phyloP scores from a whole-genome alignment of 2,329 filamentous ascomycete species.

The Neofusicoccum cordaticola region DNA sequence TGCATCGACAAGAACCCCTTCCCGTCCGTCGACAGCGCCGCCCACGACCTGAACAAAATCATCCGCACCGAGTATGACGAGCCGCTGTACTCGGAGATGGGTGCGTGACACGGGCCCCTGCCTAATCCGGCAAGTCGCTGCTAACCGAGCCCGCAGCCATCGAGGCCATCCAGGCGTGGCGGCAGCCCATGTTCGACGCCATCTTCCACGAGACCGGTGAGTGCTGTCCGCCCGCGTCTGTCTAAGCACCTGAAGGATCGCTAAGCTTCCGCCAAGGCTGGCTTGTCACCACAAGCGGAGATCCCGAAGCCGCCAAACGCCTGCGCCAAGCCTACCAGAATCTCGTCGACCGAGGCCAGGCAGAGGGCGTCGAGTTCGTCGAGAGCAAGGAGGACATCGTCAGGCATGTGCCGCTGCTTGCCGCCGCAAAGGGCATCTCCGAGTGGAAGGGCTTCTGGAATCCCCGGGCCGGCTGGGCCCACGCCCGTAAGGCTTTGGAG shows the following conservation, averaged over 20 bases:
- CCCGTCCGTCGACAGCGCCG: slow-evolving; percentile 16
- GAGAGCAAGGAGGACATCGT: slow-evolving; percentile 17
- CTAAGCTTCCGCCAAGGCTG: slow-evolving; percentile 15
- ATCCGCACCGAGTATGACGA: slow-evolving; percentile 23
- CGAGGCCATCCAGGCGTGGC: slow-evolving; percentile 21
- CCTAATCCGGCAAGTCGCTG: neutral
- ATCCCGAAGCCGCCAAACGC: slow-evolving; percentile 18
- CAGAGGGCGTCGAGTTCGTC: slow-evolving; percentile 18
- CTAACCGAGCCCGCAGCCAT: slow-evolving; percentile 10
- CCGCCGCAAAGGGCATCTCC: slow-evolving; percentile 11
- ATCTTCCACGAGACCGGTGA: slow-evolving; percentile 19
- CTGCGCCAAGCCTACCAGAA: slow-evolving; percentile 20
- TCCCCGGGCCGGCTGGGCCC: slow-evolving; percentile 24
- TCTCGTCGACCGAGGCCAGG: slow-evolving; percentile 11
- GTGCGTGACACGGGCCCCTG: neutral
- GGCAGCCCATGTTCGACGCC: slow-evolving; percentile 17
- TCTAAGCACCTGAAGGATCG: neutral
- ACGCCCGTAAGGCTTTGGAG: slow-evolving; percentile 18
- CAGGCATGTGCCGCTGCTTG: slow-evolving; percentile 18
- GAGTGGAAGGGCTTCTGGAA: slow-evolving; percentile 26
- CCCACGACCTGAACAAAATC: slow-evolving; percentile 22
- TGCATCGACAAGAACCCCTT: slow-evolving; percentile 26
- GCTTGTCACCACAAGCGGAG: slow-evolving; percentile 20
- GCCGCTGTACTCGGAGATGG: slow-evolving; percentile 21
- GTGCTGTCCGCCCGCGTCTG: neutral